Evolutionary conservation across 306 rosid genomes (phyloP).

Genomic region (Chamaecrista fasciculata): DNA sequence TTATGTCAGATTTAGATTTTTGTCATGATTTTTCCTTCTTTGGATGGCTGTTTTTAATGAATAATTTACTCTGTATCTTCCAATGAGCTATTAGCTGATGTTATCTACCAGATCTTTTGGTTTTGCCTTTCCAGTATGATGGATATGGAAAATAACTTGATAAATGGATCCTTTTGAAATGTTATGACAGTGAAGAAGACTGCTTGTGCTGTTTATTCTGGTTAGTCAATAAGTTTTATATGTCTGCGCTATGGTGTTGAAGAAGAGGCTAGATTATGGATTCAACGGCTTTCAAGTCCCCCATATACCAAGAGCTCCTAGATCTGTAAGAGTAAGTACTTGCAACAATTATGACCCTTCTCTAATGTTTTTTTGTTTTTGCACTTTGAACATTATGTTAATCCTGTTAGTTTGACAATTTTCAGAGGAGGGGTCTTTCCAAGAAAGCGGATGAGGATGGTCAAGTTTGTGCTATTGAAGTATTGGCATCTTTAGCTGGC

Average conservation of each 20-base stretch:
- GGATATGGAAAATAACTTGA: constrained; percentile 22
- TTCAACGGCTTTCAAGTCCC: constrained; percentile 65
- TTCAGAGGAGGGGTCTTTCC: constrained; percentile 63
- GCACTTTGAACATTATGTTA: constrained; percentile 26
- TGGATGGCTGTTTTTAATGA: background rate
- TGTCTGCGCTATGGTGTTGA: constrained; percentile 80
- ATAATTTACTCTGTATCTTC: constrained; percentile 14
- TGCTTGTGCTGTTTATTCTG: constrained; percentile 31
- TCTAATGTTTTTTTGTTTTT: background rate
- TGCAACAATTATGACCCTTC: constrained; percentile 2
- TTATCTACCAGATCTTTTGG: constrained; percentile 15
- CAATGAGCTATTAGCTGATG: constrained; percentile 10
- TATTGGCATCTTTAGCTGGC: constrained; percentile 89
- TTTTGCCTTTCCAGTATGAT: background rate
- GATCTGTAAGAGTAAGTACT: constrained; percentile 82
- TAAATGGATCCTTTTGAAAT: constrained; percentile 17
- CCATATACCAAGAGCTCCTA: constrained; percentile 69
- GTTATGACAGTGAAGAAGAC: constrained; percentile 48
- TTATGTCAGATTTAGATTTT: constrained; percentile 12
- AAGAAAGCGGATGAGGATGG: constrained; percentile 52
- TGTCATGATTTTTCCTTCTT: background rate
- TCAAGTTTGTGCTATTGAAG: constrained; percentile 68
- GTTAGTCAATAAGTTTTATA: constrained; percentile 52
- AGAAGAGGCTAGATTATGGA: constrained; percentile 65
- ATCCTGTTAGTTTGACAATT: constrained; percentile 34